phyloP scores from a whole-genome alignment of 208 protist species.

The Acanthamoeba castellanii region DNA sequence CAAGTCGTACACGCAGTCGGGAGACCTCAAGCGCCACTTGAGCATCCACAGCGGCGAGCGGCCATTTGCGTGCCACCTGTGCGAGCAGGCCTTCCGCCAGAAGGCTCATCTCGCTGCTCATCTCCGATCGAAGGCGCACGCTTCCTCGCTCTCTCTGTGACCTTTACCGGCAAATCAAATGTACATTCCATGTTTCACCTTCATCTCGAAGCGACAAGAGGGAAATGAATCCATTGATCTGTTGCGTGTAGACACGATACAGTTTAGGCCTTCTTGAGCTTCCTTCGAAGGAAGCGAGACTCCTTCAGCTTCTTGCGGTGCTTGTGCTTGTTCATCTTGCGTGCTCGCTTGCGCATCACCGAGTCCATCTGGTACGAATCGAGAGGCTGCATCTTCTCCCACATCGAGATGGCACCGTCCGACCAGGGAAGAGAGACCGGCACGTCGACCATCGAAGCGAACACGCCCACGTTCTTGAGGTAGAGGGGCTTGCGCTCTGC shows the following conservation, averaged over 20 bases:
- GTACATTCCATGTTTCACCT: neutral
- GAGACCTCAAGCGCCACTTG: constrained; percentile 7
- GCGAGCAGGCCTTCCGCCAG: neutral
- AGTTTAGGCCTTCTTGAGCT: neutral
- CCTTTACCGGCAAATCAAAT: too few relatives aligned
- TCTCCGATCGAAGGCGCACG: neutral
- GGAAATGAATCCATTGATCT: neutral
- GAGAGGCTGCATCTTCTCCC: neutral
- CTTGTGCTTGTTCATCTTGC: constrained; percentile 53
- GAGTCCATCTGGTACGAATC: neutral
- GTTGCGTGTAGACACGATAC: neutral
- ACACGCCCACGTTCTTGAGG: neutral
- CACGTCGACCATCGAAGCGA: constrained; percentile 31
- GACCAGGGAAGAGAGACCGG: constrained; percentile 5
- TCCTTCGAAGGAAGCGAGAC: constrained; percentile 21
- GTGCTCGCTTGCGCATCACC: constrained; percentile 22
- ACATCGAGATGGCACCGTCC: neutral
- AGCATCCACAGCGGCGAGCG: neutral
- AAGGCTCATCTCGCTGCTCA: neutral
- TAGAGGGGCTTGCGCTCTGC: neutral
- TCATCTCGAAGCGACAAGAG: neutral
- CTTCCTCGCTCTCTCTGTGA: neutral
- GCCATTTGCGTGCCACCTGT: constrained; percentile 12
- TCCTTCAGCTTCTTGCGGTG: constrained; percentile 50
- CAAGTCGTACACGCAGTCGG: neutral